phyloP scores from a whole-genome alignment of 352 stramenopile species.

The Pythium brachiatum region DNA sequence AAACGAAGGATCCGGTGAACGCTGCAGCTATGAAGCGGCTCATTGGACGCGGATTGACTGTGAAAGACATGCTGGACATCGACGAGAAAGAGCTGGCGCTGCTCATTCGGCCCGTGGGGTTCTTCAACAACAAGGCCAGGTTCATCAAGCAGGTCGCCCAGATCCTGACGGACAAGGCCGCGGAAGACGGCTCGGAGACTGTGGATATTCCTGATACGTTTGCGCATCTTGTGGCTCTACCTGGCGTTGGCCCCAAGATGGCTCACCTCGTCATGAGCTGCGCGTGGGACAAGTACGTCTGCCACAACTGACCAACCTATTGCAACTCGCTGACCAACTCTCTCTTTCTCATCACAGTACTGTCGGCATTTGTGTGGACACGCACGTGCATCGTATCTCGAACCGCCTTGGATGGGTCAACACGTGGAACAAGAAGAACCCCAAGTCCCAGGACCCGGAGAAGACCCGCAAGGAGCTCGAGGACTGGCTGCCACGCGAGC shows the following conservation, averaged over 20 bases:
- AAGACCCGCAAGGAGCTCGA: slow-evolving; percentile 93
- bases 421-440: slow-evolving; percentile 81
- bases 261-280: slow-evolving; percentile 93
- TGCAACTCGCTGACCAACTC: too few relatives aligned
- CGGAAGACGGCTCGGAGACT: slow-evolving; percentile 21
- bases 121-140: slow-evolving; percentile 96
- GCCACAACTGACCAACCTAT: background rate
- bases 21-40: slow-evolving; percentile 70
- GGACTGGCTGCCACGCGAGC: slow-evolving; percentile 90
- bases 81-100: slow-evolving; percentile 79
- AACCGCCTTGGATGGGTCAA: slow-evolving; percentile 94
- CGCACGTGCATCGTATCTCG: slow-evolving; percentile 96
- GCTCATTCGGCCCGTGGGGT: slow-evolving; percentile 92
- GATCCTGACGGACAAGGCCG: slow-evolving; percentile 45
- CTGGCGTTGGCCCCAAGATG: slow-evolving; percentile 97
- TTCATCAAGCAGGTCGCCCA: slow-evolving; percentile 89
- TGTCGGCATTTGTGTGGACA: slow-evolving; percentile 95
- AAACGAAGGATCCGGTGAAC: slow-evolving; percentile 95
- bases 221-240: slow-evolving; percentile 87
- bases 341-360: slow-evolving; percentile 34
- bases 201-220: slow-evolving; percentile 92
- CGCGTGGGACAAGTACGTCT: slow-evolving; percentile 83
- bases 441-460: slow-evolving; percentile 86
- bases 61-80: slow-evolving; percentile 85
- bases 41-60: slow-evolving; percentile 69